A percentile compares a stretch with the other conserved stretches of the same genome.
Conservation (phyloP, 139 green algal genomes). For the Asterochloris erici region DNA sequence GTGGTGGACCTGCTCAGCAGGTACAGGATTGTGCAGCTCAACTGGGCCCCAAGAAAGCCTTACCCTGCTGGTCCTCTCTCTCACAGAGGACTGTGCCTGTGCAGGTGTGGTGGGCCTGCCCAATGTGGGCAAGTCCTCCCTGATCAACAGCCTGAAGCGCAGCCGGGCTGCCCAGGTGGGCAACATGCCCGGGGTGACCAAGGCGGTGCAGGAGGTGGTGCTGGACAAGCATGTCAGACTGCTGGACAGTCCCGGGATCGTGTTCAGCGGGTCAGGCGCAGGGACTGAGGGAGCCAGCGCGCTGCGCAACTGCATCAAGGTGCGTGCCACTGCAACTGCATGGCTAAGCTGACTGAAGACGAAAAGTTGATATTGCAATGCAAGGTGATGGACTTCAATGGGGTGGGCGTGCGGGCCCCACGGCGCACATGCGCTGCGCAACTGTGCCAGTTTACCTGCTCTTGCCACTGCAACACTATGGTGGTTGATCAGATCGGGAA, state of each 20-base stretch:
- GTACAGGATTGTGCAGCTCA: too few species aligned
- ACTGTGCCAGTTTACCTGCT: too few species aligned
- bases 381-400: too few species aligned
- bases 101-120: constrained; percentile 90
- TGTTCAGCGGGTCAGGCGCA: constrained; percentile 65
- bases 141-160: constrained; percentile 98
- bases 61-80: too few species aligned
- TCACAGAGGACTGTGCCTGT: neutral
- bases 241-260: constrained; percentile 90
- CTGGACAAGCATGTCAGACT: constrained; percentile 95
- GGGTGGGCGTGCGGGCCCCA: too few species aligned
- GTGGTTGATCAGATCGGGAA: too few species aligned
- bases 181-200: constrained; percentile 87
- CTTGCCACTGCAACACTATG: too few species aligned
- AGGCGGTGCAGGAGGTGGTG: constrained; percentile 73
- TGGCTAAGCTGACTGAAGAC: neutral
- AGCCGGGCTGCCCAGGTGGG: constrained; percentile 74
- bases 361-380: too few species aligned
- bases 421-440: too few species aligned
- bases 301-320: constrained; percentile 86
- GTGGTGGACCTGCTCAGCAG: too few species aligned
- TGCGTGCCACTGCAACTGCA: constrained; percentile 11
- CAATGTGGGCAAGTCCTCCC: constrained; percentile 95
- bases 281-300: constrained; percentile 47
- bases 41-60: too few species aligned